Percentiles rank a stretch among this genome's conserved stretches.
Evolutionary conservation across 2,329 filamentous ascomycete species (phyloP).

Genomic region (Colletotrichum aenigma): DNA sequence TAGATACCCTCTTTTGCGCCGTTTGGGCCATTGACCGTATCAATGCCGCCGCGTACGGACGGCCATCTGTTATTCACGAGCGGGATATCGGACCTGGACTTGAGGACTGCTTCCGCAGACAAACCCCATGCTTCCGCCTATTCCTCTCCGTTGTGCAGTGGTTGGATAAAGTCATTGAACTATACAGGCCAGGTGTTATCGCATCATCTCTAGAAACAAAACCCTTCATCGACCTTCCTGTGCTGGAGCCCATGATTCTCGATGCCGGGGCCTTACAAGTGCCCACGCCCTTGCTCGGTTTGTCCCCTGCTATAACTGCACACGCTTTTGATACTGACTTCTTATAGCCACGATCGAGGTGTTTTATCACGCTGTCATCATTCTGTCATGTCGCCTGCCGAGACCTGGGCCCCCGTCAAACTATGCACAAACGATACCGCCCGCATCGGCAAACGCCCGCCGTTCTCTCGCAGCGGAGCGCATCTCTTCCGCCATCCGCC

Average conservation of each 20-base stretch:
- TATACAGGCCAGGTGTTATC: slow-evolving; percentile 57
- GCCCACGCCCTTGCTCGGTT: slow-evolving; percentile 54
- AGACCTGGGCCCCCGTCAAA: slow-evolving; percentile 41
- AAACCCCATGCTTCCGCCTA: slow-evolving; percentile 60
- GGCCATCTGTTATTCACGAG: slow-evolving; percentile 65
- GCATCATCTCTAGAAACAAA: slow-evolving; percentile 36
- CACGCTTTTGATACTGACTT: slow-evolving; percentile 23
- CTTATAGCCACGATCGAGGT: slow-evolving; percentile 61
- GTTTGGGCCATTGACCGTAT: slow-evolving; percentile 67
- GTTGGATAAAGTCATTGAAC: slow-evolving; percentile 62
- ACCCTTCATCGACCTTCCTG: slow-evolving; percentile 56
- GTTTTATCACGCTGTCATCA: slow-evolving; percentile 68
- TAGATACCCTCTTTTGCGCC: slow-evolving; percentile 59
- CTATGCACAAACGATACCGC: slow-evolving; percentile 45
- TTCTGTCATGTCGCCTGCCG: slow-evolving; percentile 63
- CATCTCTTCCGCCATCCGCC: slow-evolving; percentile 58
- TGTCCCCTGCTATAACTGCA: slow-evolving; percentile 12
- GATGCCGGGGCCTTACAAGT: slow-evolving; percentile 56
- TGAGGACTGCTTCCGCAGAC: slow-evolving; percentile 52
- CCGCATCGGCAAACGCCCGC: slow-evolving; percentile 57
- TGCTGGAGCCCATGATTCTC: slow-evolving; percentile 62
- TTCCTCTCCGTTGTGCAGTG: slow-evolving; percentile 59
- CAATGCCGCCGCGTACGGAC: slow-evolving; percentile 63
- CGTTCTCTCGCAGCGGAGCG: slow-evolving; percentile 62
- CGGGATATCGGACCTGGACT: slow-evolving; percentile 61